These are phyloP conservation scores for Sporodiniella umbellata DNA, from an alignment of 371 early-diverging fungal genomes.

Conservation along the genomic window DNA sequence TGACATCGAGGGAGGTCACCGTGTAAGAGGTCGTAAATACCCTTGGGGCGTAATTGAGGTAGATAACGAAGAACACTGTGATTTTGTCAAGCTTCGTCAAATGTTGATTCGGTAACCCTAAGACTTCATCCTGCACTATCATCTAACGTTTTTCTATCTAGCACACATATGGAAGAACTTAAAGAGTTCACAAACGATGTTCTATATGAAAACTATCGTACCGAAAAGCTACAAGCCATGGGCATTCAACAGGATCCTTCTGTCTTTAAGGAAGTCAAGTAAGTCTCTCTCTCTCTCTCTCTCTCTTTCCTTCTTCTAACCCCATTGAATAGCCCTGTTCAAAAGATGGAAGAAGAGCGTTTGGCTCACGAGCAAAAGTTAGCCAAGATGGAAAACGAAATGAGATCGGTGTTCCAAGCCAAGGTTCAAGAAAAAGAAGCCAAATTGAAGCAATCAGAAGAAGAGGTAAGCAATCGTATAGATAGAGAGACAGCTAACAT, in stretches of 20 bases:
- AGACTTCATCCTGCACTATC: not conserved
- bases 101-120: slow-evolving; percentile 76
- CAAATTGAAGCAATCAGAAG: slow-evolving; percentile 95
- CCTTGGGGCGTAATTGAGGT: slow-evolving; percentile 97
- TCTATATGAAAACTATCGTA: slow-evolving; percentile 96
- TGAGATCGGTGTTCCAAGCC: slow-evolving; percentile 96
- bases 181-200: slow-evolving; percentile 92
- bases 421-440: slow-evolving; percentile 98
- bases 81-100: slow-evolving; percentile 93
- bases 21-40: slow-evolving; percentile 91
- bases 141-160: slow-evolving; percentile 3
- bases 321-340: slow-evolving; percentile 60
- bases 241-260: slow-evolving; percentile 79
- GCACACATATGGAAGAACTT: slow-evolving; percentile 90
- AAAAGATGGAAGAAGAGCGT: slow-evolving; percentile 93
- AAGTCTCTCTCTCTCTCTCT: too few relatives aligned
- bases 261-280: slow-evolving; percentile 81
- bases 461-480: slow-evolving; percentile 61
- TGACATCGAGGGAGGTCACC: slow-evolving; percentile 77
- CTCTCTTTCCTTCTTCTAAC: too few relatives aligned
- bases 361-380: slow-evolving; percentile 91
- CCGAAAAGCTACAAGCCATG: slow-evolving; percentile 80
- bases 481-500: not conserved
- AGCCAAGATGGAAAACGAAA: slow-evolving; percentile 97
- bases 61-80: slow-evolving; percentile 88